Base-by-base conservation (phyloP, 805 yeast species). In the Yarrowia osloensis region DNA sequence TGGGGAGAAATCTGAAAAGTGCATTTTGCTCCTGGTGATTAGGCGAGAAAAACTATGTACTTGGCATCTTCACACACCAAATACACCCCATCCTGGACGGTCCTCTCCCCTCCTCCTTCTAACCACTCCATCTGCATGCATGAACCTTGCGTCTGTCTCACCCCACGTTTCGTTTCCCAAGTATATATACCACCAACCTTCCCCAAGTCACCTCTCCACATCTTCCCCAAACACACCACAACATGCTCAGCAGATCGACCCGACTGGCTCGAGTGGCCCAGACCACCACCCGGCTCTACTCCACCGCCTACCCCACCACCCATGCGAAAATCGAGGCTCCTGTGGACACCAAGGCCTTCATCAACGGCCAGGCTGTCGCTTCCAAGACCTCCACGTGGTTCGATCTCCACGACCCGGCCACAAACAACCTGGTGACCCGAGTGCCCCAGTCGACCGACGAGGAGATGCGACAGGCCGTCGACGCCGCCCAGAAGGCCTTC, bases 371-470 rank as follows among this genome's bases (percentile, higher is more conserved):
- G 76, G 79, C 84, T 67, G 77, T 83, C 69, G 79, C 81, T 70
- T 81, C 86, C 28, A 81, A 80, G 62, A 78, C 89, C 8, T 71
- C 78, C 15, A 80, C 81, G 69, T 84, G 91, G 91, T 86, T 82
- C 72, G 91, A 88, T 69, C 82, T 89, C 66, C 86, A 82, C 75
- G 94, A 88, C 75, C 94, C 94, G 24, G 89, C 93, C 68, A 88
- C 94, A 66, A 84, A 88, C 76, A 74, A 79, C 70, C 84, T 88
- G 55, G 86, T 89, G 46, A 81, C 89, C 33, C 81, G 83, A 71
- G 92, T 88, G 26, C 93, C 94, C 7, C 92, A 88, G 78, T 81
- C 86, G 44, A 88, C 94, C 19, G 84, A 82, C 7, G 83, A 79
- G 65, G 94, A 88, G 76, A 79, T 88, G 73, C 84, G 82, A 68